Base-by-base conservation (phyloP, 164 flowering plant species). In the Malania oleifera region DNA sequence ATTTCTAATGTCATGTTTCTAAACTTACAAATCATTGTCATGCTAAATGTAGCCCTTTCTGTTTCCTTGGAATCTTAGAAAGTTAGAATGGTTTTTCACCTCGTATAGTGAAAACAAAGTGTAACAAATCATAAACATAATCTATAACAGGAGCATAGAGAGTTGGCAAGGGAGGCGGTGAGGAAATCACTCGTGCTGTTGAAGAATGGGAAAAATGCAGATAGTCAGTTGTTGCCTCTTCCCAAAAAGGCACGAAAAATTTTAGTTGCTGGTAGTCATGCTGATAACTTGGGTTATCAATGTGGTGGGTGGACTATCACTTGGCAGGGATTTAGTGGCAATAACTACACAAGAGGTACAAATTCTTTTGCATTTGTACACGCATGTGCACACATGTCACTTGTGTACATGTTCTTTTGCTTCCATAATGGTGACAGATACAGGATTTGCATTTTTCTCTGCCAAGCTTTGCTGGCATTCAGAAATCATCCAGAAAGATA, bases 241-340 rank as follows among this genome's bases (percentile, higher is more conserved):
- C 70, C 87, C 44, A 82, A 80, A 71, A 76, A 70, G 53, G 75
- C 77, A 15, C 27, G 69, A 6, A 82, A 76, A 69, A 71, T 82
- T 70, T 61, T 82, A 52, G 78, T 82, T 49, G 79, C 85, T 57
- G 87, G 87, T 20, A 80, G 29, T 31, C 87, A 82, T 71, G 87
- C 87, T 64, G 83, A 82, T 72, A 82, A 82, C 60, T 67, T 82
- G 66, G 87, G 87, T 19, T 82, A 80, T 67, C 87, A 82, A 46
- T 82, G 87, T 57, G 87, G 87, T 58, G 87, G 87, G 7, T 82
- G 87, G 87, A 80, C 87, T n/a, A 80, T 82, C 40, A 43, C 48
- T 19, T 82, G 87, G 87, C 85, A 78, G 66, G 87, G 87, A 58
- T 75, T 82, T 44, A 63, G 64, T 50, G 83, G 83, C 34, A 80